Base-by-base conservation (phyloP, 179 eudicot genomes). In the Nepenthes alata region DNA sequence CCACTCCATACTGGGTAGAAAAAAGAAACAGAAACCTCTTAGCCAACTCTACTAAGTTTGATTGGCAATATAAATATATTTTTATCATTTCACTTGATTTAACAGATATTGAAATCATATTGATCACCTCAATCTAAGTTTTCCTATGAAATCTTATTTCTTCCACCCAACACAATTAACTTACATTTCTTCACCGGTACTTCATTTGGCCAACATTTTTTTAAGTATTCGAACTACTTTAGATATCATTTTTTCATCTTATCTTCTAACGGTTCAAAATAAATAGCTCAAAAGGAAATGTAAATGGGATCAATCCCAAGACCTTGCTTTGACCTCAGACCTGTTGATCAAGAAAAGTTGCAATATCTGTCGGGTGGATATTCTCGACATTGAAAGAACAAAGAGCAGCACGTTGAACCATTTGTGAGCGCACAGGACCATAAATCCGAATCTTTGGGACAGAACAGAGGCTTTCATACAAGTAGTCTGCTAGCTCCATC, bases 341-440 rank as follows among this genome's bases (percentile, higher is more conserved):
- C 89, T 89, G 96, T 67, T 91, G 98, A 70, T 91, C 98, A 55
- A 91, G 86, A 69, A 91, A 78, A 47, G 98, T 89, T 10, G 96
- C 96, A 49, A 91, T 70, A 65, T 89, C 96, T 2, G 96, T 89
- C 11, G 96, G 95, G 72, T 89, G 96, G 63, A 91, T 74, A 57
- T 71, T 80, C 70, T 89, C 81, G 36, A 91, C 81, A 67, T 91
- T 91, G 75, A 91, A 91, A 6, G 96, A 81, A 72, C 98, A 91
- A 38, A 91, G 78, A 68, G 98, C 96, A 55, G 90, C 96, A 39
- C 98, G 85, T 36, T 25, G 66, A 50, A 84, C 81, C 34, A 82
- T 74, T 61, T 74, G 61, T 3, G 98, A 86, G 70, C 95, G 93
- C 8, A 69, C 74, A 2, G 98, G 98, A 47, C 98, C 98, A 63